Base-by-base conservation (phyloP, 208 protist species). In the Strigomonas culicis region DNA sequence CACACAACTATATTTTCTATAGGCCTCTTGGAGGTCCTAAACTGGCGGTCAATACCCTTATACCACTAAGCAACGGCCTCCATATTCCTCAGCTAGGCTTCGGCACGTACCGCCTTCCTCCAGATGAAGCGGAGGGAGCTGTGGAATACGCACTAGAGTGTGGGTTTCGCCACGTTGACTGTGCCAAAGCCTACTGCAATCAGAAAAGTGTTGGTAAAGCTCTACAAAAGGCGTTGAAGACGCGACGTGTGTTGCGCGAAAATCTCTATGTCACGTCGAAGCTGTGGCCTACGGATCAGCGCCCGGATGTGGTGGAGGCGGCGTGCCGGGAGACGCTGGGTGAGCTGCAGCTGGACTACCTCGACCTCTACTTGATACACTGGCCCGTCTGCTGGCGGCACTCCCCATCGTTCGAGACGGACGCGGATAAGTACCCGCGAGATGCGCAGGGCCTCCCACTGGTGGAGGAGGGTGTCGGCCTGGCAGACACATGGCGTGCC, bases 231-330 rank as follows among this genome's bases (percentile, higher is more conserved):
- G 61, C 73, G 4, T 63, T 97, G 49, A 57, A 53, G 47, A 70
- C 52, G 24, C 70, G 80, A 7, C 59, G 59, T 15, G 56, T 95
- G n/a, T 77, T 57, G 8, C 80, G 97, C 30, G 92, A 97, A 21
- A 89, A 98, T 39, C 25, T 98, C 24, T 98, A 96, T 53, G 57
- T 98, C 57, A 98, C 95, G 1, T 96, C 92, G 2, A 98, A 98
- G 68, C 68, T 98, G 21, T 98, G 93, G 86, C 93, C 96, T 13
- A 98, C 93, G 0, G 92, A 96, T 60, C 96, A 99, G 69, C 82
- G 89, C 57, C 84, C 81, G 19, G 77, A 95, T 59, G 39, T 91
- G 66, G 95, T 99, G 2, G 79, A 88, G 69, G 60, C 70, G 25
- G 91, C 91, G 17, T 97, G 88, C 74, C 68, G 82, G n/a, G 68